Conservation (phyloP, 495 filamentous ascomycete species). For the Gamarada debralockiae region DNA sequence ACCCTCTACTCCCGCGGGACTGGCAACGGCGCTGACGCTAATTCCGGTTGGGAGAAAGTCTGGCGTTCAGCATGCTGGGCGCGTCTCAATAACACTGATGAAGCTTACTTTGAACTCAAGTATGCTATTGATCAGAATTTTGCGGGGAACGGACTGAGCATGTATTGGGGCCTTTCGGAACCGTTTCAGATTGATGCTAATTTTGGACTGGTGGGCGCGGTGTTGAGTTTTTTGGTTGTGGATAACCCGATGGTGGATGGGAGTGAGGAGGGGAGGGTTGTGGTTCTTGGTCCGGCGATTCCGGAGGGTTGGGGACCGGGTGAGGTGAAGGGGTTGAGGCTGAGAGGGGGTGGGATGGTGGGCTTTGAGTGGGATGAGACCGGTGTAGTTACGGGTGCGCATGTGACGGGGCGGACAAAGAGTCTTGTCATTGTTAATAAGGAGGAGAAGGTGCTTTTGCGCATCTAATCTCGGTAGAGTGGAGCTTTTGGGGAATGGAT, state of each 20-base stretch:
- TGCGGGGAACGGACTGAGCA: constrained; percentile 40
- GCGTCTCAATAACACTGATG: constrained; percentile 39
- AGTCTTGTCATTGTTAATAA: too few species aligned
- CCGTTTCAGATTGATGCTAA: constrained; percentile 56
- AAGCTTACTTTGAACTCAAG: constrained; percentile 41
- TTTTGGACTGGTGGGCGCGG: constrained; percentile 43
- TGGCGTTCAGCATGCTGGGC: constrained; percentile 49
- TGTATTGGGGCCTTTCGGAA: constrained; percentile 33
- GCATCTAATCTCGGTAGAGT: too few species aligned
- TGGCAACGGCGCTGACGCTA: constrained; percentile 37
- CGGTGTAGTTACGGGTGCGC: constrained; percentile 24
- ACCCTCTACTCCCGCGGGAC: constrained; percentile 36
- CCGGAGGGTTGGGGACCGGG: constrained; percentile 21
- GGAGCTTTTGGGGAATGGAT: too few species aligned
- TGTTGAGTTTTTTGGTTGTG: constrained; percentile 42
- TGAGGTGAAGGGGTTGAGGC: constrained; percentile 31
- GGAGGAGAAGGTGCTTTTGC: too few species aligned
- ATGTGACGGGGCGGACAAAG: constrained; percentile 3
- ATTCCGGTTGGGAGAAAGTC: constrained; percentile 53
- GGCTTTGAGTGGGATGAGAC: constrained; percentile 36
- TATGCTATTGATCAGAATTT: constrained; percentile 33
- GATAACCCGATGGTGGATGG: constrained; percentile 23
- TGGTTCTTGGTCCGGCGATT: constrained; percentile 42
- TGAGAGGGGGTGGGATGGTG: constrained; percentile 37
- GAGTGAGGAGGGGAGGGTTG: constrained; percentile 12